phyloP scores from a whole-genome alignment of 345 rosid genomes.

The Brassica rapa region DNA sequence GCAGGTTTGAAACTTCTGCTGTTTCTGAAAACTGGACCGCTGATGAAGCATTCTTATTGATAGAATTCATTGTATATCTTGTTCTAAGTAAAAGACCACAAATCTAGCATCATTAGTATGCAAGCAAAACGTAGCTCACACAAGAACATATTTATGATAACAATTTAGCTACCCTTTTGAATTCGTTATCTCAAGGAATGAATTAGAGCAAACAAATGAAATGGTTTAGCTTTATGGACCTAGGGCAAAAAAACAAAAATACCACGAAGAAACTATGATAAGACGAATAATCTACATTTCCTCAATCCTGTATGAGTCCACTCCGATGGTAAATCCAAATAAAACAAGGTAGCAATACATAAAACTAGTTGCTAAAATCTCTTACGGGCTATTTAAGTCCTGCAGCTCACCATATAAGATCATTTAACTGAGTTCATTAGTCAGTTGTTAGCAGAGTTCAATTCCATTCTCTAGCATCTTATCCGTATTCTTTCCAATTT shows the following conservation, averaged over 20 bases:
- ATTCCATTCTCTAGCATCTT: background rate
- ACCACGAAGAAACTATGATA: background rate
- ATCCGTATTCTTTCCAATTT: background rate
- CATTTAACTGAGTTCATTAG: background rate
- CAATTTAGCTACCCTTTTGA: background rate
- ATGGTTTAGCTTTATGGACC: background rate
- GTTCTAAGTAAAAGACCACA: background rate
- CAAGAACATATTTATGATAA: constrained; percentile 4
- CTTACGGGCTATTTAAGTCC: background rate
- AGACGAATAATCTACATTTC: background rate
- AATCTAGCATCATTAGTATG: background rate
- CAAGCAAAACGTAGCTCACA: background rate
- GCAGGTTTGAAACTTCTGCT: background rate
- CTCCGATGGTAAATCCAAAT: constrained; percentile 1
- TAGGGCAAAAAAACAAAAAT: background rate
- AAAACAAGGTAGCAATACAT: background rate
- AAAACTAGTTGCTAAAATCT: background rate
- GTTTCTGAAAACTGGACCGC: background rate
- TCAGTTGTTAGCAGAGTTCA: background rate
- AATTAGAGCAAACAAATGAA: background rate
- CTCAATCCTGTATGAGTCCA: constrained; percentile 7
- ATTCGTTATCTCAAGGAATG: background rate
- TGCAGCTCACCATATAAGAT: background rate
- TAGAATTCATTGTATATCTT: background rate
- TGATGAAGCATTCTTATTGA: background rate